Conservation (phyloP, 129 eudicot species). For the Tanacetum coccineum region DNA sequence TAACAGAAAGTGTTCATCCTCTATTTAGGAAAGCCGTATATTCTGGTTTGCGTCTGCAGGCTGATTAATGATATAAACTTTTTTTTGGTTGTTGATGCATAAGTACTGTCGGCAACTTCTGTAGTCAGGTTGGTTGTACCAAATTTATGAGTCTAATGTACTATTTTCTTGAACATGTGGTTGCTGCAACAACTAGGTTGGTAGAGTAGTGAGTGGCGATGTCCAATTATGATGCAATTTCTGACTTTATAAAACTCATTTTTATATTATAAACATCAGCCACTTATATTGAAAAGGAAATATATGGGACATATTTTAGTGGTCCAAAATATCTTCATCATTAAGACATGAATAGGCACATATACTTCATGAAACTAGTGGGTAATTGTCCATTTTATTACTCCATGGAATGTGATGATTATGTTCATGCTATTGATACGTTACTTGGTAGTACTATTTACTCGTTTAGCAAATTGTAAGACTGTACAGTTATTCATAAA, state of each 20-base stretch:
- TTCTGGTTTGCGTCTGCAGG: slow-evolving; percentile 62
- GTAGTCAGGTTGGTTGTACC: slow-evolving; percentile 37
- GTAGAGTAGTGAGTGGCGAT: slow-evolving; percentile 17
- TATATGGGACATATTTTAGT: too few relatives aligned
- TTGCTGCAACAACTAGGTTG: slow-evolving; percentile 26
- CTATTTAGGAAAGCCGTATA: slow-evolving; percentile 64
- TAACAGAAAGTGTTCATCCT: slow-evolving; percentile 67
- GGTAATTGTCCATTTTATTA: too few relatives aligned
- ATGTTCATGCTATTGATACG: too few relatives aligned
- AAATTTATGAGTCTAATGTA: slow-evolving; percentile 20
- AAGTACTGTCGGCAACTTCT: neutral
- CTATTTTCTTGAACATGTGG: slow-evolving; percentile 9
- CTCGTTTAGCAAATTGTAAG: too few relatives aligned
- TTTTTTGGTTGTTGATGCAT: slow-evolving; percentile 14
- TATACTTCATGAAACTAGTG: too few relatives aligned
- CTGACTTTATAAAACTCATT: slow-evolving; percentile 13
- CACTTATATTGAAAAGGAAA: neutral
- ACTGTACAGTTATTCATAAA: too few relatives aligned
- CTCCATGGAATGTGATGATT: too few relatives aligned
- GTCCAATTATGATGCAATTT: slow-evolving; percentile 21
- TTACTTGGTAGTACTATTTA: too few relatives aligned
- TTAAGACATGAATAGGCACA: too few relatives aligned
- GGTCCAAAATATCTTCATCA: too few relatives aligned
- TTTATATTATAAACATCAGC: neutral
- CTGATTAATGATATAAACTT: slow-evolving; percentile 11